Evolutionary conservation across 148 eudicot genomes (phyloP).

Genomic region (Vaccinium myrtillus): DNA sequence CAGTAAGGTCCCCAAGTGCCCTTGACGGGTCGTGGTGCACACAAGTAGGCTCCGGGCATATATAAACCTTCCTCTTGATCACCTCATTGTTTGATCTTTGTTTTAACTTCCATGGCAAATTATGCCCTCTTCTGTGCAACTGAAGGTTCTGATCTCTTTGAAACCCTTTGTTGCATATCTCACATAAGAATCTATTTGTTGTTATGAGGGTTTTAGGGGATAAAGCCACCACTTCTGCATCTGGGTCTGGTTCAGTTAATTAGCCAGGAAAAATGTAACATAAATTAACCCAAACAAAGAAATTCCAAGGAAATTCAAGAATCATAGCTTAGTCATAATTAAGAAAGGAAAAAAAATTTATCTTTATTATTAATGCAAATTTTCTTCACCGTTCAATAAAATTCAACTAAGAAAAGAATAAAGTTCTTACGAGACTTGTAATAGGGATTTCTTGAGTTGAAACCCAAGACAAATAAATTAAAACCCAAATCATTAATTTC

Average conservation of each 20-base stretch:
- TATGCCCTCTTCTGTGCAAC: conserved; percentile 73
- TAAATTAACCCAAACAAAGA: not conserved
- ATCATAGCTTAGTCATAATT: not conserved
- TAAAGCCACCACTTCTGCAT: conserved; percentile 69
- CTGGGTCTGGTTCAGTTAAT: conserved; percentile 40
- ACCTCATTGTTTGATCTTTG: conserved; percentile 51
- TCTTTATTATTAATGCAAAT: no score
- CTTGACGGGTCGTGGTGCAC: conserved; percentile 74
- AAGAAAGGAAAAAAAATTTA: not conserved
- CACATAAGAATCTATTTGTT: conserved; percentile 62
- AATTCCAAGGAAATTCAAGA: not conserved
- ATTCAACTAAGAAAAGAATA: no score
- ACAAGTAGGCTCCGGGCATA: conserved; percentile 69
- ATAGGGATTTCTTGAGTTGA: not conserved
- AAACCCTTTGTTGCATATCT: conserved; percentile 72
- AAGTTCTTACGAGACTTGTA: no score
- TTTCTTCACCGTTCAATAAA: no score
- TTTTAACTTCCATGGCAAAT: conserved; percentile 82
- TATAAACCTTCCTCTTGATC: conserved; percentile 60
- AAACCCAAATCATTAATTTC: not conserved
- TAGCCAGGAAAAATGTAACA: not conserved
- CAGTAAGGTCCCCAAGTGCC: conserved; percentile 77
- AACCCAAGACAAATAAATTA: not conserved
- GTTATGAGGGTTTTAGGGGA: conserved; percentile 61
- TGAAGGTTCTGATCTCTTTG: conserved; percentile 80